phyloP scores from a whole-genome alignment of 208 protist species.

The Porcisia hertigi region DNA sequence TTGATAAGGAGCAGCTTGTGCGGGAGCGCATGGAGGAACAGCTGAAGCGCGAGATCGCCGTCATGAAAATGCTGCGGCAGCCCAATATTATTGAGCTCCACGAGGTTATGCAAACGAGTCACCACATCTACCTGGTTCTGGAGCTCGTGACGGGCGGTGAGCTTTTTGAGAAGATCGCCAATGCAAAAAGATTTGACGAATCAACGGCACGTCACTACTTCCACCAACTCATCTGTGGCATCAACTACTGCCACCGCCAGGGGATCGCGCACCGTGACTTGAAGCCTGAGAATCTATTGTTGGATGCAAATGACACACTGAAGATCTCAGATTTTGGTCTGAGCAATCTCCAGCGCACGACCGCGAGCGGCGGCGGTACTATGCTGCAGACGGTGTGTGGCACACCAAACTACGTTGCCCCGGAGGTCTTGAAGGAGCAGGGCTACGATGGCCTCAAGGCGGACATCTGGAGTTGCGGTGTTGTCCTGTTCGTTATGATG shows the following conservation, averaged over 20 bases:
- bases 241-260: conserved; percentile 91
- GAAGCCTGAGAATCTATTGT: conserved; percentile 91
- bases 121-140: conserved; percentile 92
- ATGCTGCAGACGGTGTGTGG: conserved; percentile 91
- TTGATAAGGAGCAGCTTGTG: conserved; percentile 86
- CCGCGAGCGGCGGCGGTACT: conserved; percentile 40
- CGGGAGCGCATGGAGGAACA: conserved; percentile 91
- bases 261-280: conserved; percentile 90
- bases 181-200: conserved; percentile 82
- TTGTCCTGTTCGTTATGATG: conserved; percentile 95
- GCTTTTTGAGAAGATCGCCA: conserved; percentile 91
- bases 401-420: conserved; percentile 91
- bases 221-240: conserved; percentile 92
- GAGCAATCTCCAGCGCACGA: conserved; percentile 71
- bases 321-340: conserved; percentile 94
- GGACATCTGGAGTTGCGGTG: conserved; percentile 96
- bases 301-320: conserved; percentile 73
- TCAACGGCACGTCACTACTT: conserved; percentile 91
- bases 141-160: conserved; percentile 92
- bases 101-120: conserved; percentile 88
- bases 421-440: conserved; percentile 91
- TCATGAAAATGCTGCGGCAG: conserved; percentile 90
- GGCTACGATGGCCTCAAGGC: conserved; percentile 92
- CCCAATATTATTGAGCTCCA: conserved; percentile 86
- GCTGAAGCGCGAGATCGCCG: conserved; percentile 88